These are phyloP conservation scores for sweet orange (Citrus sinensis) DNA, from an alignment of 345 rosid genomes.

Conservation along the genomic window DNA sequence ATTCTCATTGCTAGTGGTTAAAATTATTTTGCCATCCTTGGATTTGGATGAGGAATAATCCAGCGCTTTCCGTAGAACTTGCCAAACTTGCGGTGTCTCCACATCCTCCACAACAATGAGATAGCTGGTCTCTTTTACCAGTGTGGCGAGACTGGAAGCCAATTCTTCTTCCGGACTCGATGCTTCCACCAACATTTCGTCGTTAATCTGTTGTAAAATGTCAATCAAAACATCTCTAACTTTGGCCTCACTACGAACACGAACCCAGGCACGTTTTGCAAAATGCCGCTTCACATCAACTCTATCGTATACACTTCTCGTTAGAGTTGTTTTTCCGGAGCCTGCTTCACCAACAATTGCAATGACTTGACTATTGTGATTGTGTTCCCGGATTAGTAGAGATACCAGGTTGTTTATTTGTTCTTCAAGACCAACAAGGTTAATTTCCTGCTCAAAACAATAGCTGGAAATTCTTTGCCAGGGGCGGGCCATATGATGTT, in stretches of 20 bases:
- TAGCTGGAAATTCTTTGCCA: neutral
- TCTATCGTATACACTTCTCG: conserved; percentile 14
- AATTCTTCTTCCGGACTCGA: neutral
- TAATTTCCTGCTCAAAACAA: neutral
- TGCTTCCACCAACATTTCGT: conserved; percentile 2
- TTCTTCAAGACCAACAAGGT: conserved; percentile 7
- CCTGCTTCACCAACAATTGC: conserved; percentile 28
- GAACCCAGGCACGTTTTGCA: conserved; percentile 10
- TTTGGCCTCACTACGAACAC: conserved; percentile 10
- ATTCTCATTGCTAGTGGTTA: neutral
- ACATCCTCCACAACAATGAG: conserved; percentile 13
- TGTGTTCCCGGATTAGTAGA: neutral
- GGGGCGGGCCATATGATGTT: too few species aligned
- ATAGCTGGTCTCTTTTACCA: conserved; percentile 16
- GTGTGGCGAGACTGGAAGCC: neutral
- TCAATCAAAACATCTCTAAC: conserved; percentile 18
- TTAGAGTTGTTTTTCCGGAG: conserved; percentile 31
- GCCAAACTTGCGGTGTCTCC: neutral
- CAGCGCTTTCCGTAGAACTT: neutral
- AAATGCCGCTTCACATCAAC: neutral
- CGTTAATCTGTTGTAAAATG: conserved; percentile 13
- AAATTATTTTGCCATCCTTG: neutral
- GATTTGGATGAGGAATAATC: neutral
- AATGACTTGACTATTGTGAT: neutral
- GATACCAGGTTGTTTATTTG: neutral